Evolutionary conservation across 192 early-diverging fungal genomes (phyloP), one percentile per base, ranked within the genome.

Genomic region (Gonapodya sp.): DNA sequence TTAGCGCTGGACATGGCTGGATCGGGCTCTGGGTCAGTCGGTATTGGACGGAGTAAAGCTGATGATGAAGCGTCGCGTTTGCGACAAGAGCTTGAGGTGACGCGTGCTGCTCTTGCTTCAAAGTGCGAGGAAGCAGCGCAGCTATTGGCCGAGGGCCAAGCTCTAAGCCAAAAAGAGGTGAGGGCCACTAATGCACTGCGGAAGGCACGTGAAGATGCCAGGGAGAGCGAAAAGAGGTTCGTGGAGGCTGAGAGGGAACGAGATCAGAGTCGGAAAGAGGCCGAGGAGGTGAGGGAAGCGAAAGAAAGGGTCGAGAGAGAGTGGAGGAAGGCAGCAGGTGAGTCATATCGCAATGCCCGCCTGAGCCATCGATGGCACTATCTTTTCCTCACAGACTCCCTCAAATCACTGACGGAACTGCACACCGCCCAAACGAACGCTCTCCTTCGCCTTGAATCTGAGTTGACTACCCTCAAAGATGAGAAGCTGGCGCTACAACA

Each of bases 401-500:
- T n/a, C 32, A 36, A 83, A 34, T 73, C 24, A 31, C 75, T 81
- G 8, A 81, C 32, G 14, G 85, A 85, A 31, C 8, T 80, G 34
- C 24, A 78, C 18, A 83, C 86, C n/a, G 79, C 81, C 80, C 87
- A 88, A 35, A 81, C 81, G 1, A 86, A 85, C 36, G 84, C 83
- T 73, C 80, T 88, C 2, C 81, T 80, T 0, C 72, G 82, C 36
- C 81, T 85, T 1, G 46, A 64, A 64, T 64, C 46, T 64, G 46
- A 64, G 8, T 24, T 64, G 46, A 24, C 24, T 24, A 24, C 24
- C 24, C 8, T 64, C 24, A 8, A 24, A 8, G 46, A 64, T 8
- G 46, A 64, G 46, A 64, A 64, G 46, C 46, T 8, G 8, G 24
- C 8, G 8, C 8, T 64, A 24, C 8, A 77, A 33, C 16, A 31